Percentiles rank a stretch among this genome's conserved stretches.
Conservation (phyloP, 208 protist genomes). For the Leishmania turanica region DNA sequence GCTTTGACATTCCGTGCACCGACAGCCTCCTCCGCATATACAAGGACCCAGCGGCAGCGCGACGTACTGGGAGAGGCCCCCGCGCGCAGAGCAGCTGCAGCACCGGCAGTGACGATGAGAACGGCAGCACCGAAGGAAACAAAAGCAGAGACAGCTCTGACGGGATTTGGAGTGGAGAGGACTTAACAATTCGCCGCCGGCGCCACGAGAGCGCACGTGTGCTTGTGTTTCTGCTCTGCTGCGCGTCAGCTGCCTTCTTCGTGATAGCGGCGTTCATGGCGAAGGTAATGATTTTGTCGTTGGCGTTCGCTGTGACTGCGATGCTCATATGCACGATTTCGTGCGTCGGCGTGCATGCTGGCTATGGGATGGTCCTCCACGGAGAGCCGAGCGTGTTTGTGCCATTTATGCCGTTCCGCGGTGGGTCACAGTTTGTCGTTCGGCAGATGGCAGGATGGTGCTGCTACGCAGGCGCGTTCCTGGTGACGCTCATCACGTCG, state of each 20-base stretch:
- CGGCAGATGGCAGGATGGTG: slow-evolving; percentile 68
- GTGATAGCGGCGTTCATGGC: slow-evolving; percentile 62
- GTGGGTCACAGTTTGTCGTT: slow-evolving; percentile 59
- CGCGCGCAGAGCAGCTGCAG: not conserved
- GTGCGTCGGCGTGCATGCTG: slow-evolving; percentile 63
- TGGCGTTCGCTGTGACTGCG: slow-evolving; percentile 54
- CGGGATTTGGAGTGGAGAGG: slow-evolving; percentile 7
- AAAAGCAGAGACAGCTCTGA: slow-evolving; percentile 7
- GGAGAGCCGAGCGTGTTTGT: slow-evolving; percentile 39
- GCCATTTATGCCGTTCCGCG: slow-evolving; percentile 81
- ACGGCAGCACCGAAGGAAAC: not conserved
- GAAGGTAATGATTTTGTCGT: slow-evolving; percentile 36
- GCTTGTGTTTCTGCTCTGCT: slow-evolving; percentile 72
- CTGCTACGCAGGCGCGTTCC: slow-evolving; percentile 48
- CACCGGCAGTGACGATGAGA: slow-evolving; percentile 10
- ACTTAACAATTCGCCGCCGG: slow-evolving; percentile 10
- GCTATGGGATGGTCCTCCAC: slow-evolving; percentile 69
- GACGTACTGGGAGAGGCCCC: not conserved
- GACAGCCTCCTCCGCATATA: slow-evolving; percentile 32
- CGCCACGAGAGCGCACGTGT: slow-evolving; percentile 39
- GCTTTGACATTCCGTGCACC: slow-evolving; percentile 41
- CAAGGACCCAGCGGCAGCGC: slow-evolving; percentile 12
- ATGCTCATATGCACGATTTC: slow-evolving; percentile 64
- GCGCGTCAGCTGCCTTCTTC: slow-evolving; percentile 59
- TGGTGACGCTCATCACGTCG: slow-evolving; percentile 63